Percentiles rank a stretch among this genome's conserved stretches.
Conservation (phyloP, 169 alveolate species). For the Plasmodium vivax region DNA sequence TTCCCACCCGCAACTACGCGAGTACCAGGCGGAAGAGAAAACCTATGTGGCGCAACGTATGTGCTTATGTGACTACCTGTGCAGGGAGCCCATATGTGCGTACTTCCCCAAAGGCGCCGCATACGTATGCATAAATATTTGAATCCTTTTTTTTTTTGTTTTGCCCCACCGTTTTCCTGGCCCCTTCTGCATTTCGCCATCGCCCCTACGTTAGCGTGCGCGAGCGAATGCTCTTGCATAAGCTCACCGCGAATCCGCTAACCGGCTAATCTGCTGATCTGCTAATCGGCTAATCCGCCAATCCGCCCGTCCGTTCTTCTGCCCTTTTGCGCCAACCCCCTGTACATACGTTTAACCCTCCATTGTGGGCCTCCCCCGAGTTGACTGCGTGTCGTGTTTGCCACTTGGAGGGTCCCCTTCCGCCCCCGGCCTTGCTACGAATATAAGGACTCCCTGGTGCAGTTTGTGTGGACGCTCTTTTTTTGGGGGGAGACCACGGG, state of each 20-base stretch:
- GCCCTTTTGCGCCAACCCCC: background rate
- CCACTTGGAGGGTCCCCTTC: background rate
- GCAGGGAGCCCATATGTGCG: background rate
- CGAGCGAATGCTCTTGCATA: background rate
- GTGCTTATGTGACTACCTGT: background rate
- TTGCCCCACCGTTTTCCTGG: background rate
- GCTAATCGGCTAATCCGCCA: no score
- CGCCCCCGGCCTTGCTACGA: no score
- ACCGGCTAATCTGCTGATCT: no score
- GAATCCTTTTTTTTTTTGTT: background rate
- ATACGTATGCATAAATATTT: constrained; percentile 4
- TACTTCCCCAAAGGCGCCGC: background rate
- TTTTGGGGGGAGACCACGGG: background rate
- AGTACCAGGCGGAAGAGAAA: background rate
- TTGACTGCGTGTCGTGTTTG: background rate
- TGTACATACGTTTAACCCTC: background rate
- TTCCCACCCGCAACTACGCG: background rate
- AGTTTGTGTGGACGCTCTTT: no score
- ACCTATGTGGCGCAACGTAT: background rate
- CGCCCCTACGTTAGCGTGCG: background rate
- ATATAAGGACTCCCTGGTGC: no score
- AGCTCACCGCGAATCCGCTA: background rate
- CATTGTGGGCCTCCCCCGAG: background rate
- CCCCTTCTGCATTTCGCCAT: background rate
- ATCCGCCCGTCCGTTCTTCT: background rate